Conservation (phyloP, 2,329 filamentous ascomycete species). For the Emydomyces testavorans region DNA sequence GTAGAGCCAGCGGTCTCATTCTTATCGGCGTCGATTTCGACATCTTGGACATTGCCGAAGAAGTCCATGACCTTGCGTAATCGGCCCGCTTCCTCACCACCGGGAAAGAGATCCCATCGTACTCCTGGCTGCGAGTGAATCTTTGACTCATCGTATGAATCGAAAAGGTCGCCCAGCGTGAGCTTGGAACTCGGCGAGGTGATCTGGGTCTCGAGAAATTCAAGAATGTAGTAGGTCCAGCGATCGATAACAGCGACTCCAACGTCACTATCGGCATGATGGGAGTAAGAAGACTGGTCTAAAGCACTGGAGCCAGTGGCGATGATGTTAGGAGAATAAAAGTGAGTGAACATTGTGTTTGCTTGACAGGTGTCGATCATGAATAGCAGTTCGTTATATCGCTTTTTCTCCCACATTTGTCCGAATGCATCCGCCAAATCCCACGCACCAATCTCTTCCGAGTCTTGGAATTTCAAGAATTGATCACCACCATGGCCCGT, state of each 20-base stretch:
- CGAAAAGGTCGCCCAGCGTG: constrained; percentile 86
- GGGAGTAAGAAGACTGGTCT: constrained; percentile 91
- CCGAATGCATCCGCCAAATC: constrained; percentile 95
- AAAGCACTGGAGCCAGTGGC: constrained; percentile 94
- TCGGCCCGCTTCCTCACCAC: constrained; percentile 65
- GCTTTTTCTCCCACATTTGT: constrained; percentile 99
- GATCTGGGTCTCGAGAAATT: constrained; percentile 87
- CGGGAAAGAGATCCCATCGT: constrained; percentile 87
- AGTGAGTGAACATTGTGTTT: constrained; percentile 97
- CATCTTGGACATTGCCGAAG: constrained; percentile 95
- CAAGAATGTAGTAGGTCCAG: constrained; percentile 96
- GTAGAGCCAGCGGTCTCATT: constrained; percentile 42
- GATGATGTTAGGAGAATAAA: constrained; percentile 97
- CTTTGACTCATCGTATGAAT: constrained; percentile 88
- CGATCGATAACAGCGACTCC: constrained; percentile 96
- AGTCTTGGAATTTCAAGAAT: constrained; percentile 96
- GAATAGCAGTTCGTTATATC: constrained; percentile 96
- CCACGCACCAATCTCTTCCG: constrained; percentile 92
- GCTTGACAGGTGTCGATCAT: constrained; percentile 99
- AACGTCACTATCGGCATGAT: constrained; percentile 96
- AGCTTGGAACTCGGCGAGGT: constrained; percentile 75
- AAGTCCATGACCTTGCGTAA: constrained; percentile 85
- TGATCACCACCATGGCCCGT: constrained; percentile 96
- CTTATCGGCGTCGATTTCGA: constrained; percentile 57
- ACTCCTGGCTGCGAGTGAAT: constrained; percentile 90